Base-by-base conservation (phyloP, 2,329 filamentous ascomycete genomes). In the Stylonectria norvegica region DNA sequence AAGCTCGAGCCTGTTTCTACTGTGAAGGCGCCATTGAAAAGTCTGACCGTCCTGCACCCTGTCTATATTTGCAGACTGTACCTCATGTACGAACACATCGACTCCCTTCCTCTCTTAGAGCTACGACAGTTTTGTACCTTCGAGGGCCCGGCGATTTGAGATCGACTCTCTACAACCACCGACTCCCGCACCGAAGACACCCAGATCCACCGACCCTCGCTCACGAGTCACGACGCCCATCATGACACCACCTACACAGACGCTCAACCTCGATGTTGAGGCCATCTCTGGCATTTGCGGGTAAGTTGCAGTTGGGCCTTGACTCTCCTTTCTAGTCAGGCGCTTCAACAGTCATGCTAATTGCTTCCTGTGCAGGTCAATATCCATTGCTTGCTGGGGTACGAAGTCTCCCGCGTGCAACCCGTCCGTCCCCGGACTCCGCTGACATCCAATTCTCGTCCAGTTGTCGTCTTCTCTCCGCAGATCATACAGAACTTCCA, bases 401-500 rank as follows among this genome's bases (percentile, higher is more conserved):
- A 51, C 35, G 60, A 58, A 25, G 14, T 20, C 22, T 36, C 32
- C 20, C 29, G 38, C 32, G 35, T 22, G 18, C 18, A 19, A 25
- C 18, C 38, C 18, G 20, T 25, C 37, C 27, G 14, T 33, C 11
- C 38, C 12, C 19, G 38, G 40, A 23, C 38, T 30, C 5, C 20
- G 37, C 55, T 56, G 42, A 55, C 42, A 34, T 19, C 29, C 27
- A 17, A 25, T 15, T 8, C 22, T 28, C 44, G 27, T 20, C 30
- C 42, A 69, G 86, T 97, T 42, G 88, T 97, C 23, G 93, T 98
- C 42, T 98, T 96, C 70, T 93, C 89, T 1, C 93, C 93, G 2
- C 93, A 98, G 56, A 96, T 98, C 55, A 84, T 95, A 55, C 89
- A 95, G 60, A 96, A 96, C 62, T 96, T 95, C 69, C 83, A 83